Conservation (phyloP, 129 eudicot species). For the Escallonia rubra region DNA sequence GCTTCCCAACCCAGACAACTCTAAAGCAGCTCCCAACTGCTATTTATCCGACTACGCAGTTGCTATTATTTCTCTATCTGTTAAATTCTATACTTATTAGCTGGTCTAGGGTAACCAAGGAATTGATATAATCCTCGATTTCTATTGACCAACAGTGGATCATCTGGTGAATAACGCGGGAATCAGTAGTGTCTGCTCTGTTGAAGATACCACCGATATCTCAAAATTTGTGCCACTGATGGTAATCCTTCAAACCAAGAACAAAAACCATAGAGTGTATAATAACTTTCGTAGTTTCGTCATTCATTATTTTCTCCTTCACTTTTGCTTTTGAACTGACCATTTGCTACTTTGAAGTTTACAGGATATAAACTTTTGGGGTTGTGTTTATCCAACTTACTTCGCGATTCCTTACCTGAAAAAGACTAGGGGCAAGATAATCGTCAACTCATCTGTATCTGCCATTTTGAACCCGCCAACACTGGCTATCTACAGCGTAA, state of each 20-base stretch:
- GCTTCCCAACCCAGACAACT: no score
- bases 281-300: no score
- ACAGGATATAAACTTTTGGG: not conserved
- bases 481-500: not conserved
- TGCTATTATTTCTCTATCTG: not conserved
- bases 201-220: constrained; percentile 19
- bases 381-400: not conserved
- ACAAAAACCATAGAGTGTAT: not conserved
- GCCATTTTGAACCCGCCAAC: not conserved
- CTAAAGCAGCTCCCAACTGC: no score
- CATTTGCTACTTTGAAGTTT: not conserved
- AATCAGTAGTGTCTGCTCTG: constrained; percentile 13
- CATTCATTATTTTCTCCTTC: not conserved
- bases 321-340: not conserved
- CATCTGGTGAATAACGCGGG: constrained; percentile 58
- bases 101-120: no score
- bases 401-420: not conserved
- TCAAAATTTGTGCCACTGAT: constrained; percentile 33
- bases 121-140: no score
- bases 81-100: not conserved
- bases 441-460: not conserved
- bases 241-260: constrained; percentile 24
- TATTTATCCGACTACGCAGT: not conserved
- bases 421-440: not conserved
- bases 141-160: constrained; percentile 29